Evolutionary conservation across 2,329 filamentous ascomycete genomes (phyloP).

Genomic region (Sporothrix protearum): DNA sequence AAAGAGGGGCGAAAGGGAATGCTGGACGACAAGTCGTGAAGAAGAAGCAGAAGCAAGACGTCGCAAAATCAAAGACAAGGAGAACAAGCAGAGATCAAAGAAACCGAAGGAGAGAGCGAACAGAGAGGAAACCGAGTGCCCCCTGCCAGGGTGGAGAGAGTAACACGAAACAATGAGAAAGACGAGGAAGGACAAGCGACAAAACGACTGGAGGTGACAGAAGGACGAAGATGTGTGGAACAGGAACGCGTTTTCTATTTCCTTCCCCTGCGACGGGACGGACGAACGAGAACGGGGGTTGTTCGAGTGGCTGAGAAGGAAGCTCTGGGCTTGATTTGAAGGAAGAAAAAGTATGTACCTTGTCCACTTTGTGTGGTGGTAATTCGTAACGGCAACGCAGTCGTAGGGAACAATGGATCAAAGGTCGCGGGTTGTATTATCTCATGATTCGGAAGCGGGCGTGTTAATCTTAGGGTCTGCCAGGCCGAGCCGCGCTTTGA

Average conservation of each 20-base stretch:
- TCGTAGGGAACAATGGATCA: neutral
- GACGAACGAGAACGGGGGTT: neutral
- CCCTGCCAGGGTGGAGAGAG: neutral
- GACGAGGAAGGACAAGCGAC: neutral
- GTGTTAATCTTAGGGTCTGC: neutral
- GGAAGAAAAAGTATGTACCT: neutral
- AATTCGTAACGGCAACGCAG: neutral
- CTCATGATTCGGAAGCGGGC: neutral
- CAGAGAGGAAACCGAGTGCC: neutral
- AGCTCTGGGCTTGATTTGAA: neutral
- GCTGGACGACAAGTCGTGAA: neutral
- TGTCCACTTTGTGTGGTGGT: neutral
- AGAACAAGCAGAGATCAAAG: neutral
- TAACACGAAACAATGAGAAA: constrained; percentile 6
- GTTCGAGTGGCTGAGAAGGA: neutral
- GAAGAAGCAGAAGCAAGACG: neutral
- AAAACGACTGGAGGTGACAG: constrained; percentile 1
- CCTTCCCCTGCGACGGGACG: neutral
- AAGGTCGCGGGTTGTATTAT: neutral
- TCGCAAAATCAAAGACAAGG: constrained; percentile 9
- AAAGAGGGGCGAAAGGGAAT: neutral
- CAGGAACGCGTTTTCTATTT: constrained; percentile 9
- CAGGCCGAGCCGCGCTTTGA: constrained; percentile 18
- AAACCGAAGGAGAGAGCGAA: neutral
- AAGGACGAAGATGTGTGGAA: neutral